Percentiles rank a stretch among this genome's conserved stretches.
Evolutionary conservation across 495 filamentous ascomycete genomes (phyloP).

Genomic region (Sordaria brevicollis): DNA sequence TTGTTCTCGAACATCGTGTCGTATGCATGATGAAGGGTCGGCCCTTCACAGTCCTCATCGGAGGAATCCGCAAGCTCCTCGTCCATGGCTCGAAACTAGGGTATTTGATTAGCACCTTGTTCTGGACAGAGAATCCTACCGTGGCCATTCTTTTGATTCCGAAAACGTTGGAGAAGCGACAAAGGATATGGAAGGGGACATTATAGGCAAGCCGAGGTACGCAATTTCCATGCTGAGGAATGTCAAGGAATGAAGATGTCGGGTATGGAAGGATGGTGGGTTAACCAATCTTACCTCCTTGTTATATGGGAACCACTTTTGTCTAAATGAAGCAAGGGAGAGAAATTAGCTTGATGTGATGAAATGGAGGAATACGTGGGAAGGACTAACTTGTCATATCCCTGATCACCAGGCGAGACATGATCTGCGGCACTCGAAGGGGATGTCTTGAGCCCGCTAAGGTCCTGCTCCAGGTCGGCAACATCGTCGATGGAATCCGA

Average conservation of each 20-base stretch:
- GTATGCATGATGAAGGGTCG: conserved; percentile 42
- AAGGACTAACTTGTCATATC: conserved; percentile 20
- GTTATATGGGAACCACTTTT: conserved; percentile 32
- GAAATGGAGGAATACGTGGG: not conserved
- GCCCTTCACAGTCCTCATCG: conserved; percentile 50
- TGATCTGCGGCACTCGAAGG: conserved; percentile 21
- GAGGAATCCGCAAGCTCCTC: conserved; percentile 42
- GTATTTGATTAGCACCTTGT: conserved; percentile 2
- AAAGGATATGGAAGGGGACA: not conserved
- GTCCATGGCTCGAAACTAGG: conserved; percentile 30
- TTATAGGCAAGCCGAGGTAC: not conserved
- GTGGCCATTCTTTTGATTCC: not conserved
- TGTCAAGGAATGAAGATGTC: not conserved
- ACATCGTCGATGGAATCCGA: conserved; percentile 35
- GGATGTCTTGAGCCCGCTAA: conserved; percentile 30
- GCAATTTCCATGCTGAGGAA: not conserved
- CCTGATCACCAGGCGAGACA: conserved; percentile 17
- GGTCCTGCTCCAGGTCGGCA: conserved; percentile 38
- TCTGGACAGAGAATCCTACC: not conserved
- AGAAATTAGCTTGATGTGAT: not conserved
- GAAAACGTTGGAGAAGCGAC: not conserved
- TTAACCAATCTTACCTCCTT: conserved; percentile 26
- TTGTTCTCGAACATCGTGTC: conserved; percentile 42
- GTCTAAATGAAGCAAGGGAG: conserved; percentile 3
- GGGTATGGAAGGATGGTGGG: not conserved